Evolutionary conservation across 306 rosid genomes (phyloP), one percentile per base, ranked within the genome.

Genomic region (Herpetospermum pedunculosum): DNA sequence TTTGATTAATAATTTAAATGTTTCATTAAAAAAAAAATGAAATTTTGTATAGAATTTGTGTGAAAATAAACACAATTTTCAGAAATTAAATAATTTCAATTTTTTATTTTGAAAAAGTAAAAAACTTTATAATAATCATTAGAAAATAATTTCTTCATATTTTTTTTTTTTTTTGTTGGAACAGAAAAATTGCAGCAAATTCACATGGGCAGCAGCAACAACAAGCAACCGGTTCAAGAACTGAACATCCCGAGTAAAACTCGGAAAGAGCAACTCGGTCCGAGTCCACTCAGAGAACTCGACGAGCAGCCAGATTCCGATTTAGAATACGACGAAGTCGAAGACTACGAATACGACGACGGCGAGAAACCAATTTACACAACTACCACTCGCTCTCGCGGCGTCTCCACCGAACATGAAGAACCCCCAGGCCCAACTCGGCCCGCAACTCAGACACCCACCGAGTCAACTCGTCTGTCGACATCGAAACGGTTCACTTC

Each of bases 321-420:
- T 2, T 14, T 29, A 37, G 87, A 83, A 4, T 77, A 80, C 62
- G 90, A 83, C 8, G 79, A 79, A 30, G 81, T 74, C 28, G 81
- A 84, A 63, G 76, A 75, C 2, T 81, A 65, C n/a, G 91, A 83
- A 47, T 81, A 69, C 62, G 88, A 86, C 32, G 87, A 90, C 5
- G 96, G 82, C 40, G 93, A 86, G 53, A 50, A 50, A 10, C 4
- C 23, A 8, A n/a, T n/a, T 49, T 48, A 48, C 54, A 84, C 91
- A 10, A 53, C 32, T 44, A 89, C 97, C 8, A 88, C 91, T 0
- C 89, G 95, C 79, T 88, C 98, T 2, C 82, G 96, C 83, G 96
- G 96, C 12, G 88, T 92, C 2, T 90, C 95, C 25, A 87, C 92
- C 0, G 89, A n/a, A n/a, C n/a, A n/a, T n/a, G n/a, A 85, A 5